Evolutionary conservation across 1,139 yeast genomes (phyloP).

Genomic region (Protomyces gravidus): DNA sequence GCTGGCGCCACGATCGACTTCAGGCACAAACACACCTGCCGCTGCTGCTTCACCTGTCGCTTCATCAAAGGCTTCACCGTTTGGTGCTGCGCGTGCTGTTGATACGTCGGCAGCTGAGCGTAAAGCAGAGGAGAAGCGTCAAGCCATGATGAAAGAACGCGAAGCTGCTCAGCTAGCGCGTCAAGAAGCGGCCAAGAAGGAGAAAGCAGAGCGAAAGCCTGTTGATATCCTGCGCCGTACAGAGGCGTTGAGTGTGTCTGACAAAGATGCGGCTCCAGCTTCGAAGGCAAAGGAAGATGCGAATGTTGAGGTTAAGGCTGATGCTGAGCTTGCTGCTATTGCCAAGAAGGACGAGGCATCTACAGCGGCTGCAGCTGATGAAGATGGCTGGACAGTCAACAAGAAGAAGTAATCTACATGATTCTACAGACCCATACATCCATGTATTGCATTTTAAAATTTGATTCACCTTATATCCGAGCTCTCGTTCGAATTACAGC

Average conservation of each 20-base stretch:
- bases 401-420: slow-evolving; percentile 40
- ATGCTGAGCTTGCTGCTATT: slow-evolving; percentile 35
- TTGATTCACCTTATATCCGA: too few species aligned
- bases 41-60: slow-evolving; percentile 34
- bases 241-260: slow-evolving; percentile 13
- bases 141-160: slow-evolving; percentile 36
- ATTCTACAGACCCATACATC: too few species aligned
- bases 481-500: too few species aligned
- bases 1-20: slow-evolving; percentile 28
- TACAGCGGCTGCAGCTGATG: slow-evolving; percentile 43
- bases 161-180: slow-evolving; percentile 30
- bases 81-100: slow-evolving; percentile 45
- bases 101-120: slow-evolving; percentile 39
- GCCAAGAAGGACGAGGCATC: slow-evolving; percentile 38
- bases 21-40: slow-evolving; percentile 26
- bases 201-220: slow-evolving; percentile 30
- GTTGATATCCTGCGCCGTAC: slow-evolving; percentile 20
- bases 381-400: slow-evolving; percentile 63
- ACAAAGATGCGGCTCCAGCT: slow-evolving; percentile 5
- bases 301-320: slow-evolving; percentile 25
- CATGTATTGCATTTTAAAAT: too few species aligned
- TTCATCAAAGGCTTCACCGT: slow-evolving; percentile 37
- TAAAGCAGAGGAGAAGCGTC: slow-evolving; percentile 39
- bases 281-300: slow-evolving; percentile 9
- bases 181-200: slow-evolving; percentile 20